Percentiles rank a stretch among this genome's conserved stretches.
phyloP scores from a whole-genome alignment of 2,329 filamentous ascomycete genomes.

The Cercospora brassicicola region DNA sequence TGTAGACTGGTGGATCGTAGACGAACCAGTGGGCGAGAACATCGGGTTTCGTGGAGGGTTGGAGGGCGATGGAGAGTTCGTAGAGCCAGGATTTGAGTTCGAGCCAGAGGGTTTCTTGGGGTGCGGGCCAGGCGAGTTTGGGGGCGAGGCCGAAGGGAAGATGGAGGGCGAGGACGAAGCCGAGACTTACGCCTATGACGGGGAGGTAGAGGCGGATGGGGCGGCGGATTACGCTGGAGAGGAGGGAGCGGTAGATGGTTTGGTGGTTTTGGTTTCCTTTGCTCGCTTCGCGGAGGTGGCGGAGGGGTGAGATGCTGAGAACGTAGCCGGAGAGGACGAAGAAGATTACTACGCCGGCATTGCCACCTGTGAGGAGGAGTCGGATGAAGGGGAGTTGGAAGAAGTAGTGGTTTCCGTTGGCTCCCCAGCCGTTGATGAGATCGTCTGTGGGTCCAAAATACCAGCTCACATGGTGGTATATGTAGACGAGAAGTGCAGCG shows the following conservation, averaged over 20 bases:
- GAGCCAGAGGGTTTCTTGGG: constrained; percentile 17
- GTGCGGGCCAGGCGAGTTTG: constrained; percentile 22
- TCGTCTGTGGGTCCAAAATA: constrained; percentile 49
- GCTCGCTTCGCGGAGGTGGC: constrained; percentile 19
- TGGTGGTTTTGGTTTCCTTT: neutral
- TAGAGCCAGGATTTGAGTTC: constrained; percentile 19
- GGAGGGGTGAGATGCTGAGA: constrained; percentile 34
- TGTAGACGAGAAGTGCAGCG: constrained; percentile 64
- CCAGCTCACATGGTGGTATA: constrained; percentile 55
- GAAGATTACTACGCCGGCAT: constrained; percentile 57
- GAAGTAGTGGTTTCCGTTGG: constrained; percentile 48
- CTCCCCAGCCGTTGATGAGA: constrained; percentile 24
- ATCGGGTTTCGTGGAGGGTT: constrained; percentile 18
- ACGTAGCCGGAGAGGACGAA: constrained; percentile 56
- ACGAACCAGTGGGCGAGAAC: constrained; percentile 24
- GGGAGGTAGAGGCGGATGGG: constrained; percentile 27
- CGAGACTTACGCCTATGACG: constrained; percentile 21
- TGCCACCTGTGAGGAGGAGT: constrained; percentile 56
- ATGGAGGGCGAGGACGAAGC: constrained; percentile 21
- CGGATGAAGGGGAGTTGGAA: constrained; percentile 58
- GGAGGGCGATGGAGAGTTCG: constrained; percentile 7
- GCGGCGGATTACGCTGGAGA: constrained; percentile 18
- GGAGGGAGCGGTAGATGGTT: constrained; percentile 11
- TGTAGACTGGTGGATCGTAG: constrained; percentile 28
- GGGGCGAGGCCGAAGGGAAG: constrained; percentile 26